Conservation (phyloP, 768 basidiomycete genomes). For the Pisolithus microcarpus region DNA sequence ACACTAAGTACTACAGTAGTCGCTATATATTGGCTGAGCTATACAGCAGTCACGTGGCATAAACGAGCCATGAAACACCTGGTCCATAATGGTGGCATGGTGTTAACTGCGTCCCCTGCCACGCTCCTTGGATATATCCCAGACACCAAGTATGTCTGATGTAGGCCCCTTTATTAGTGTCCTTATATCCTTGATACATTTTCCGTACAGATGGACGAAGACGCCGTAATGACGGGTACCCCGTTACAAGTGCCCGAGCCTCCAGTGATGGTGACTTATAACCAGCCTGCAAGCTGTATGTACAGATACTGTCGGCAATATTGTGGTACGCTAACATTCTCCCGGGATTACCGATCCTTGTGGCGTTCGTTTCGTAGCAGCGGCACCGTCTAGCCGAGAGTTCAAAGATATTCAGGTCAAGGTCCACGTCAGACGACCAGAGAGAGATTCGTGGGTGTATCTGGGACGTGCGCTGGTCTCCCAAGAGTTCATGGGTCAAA, state of each 20-base stretch:
- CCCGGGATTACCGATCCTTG: background rate
- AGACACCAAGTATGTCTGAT: background rate
- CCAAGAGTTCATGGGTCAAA: conserved; percentile 68
- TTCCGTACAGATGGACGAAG: conserved; percentile 26
- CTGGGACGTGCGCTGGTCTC: conserved; percentile 71
- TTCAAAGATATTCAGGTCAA: conserved; percentile 79
- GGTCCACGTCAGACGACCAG: conserved; percentile 74
- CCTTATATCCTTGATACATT: background rate
- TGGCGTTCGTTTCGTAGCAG: conserved; percentile 10
- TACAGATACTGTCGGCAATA: background rate
- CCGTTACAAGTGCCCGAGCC: conserved; percentile 15
- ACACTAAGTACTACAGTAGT: too few relatives aligned
- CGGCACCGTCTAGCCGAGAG: conserved; percentile 29
- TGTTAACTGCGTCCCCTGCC: background rate
- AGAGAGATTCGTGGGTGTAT: conserved; percentile 76
- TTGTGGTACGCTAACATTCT: conserved; percentile 8
- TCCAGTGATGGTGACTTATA: conserved; percentile 12
- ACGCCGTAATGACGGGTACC: conserved; percentile 20
- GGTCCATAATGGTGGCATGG: too few relatives aligned
- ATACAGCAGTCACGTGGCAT: too few relatives aligned
- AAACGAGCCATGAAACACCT: too few relatives aligned
- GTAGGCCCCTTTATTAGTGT: background rate
- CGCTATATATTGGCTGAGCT: too few relatives aligned
- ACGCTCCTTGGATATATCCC: background rate
- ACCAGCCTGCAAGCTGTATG: conserved; percentile 16